Conservation (phyloP, 179 eudicot genomes). For the Nepenthes alata region DNA sequence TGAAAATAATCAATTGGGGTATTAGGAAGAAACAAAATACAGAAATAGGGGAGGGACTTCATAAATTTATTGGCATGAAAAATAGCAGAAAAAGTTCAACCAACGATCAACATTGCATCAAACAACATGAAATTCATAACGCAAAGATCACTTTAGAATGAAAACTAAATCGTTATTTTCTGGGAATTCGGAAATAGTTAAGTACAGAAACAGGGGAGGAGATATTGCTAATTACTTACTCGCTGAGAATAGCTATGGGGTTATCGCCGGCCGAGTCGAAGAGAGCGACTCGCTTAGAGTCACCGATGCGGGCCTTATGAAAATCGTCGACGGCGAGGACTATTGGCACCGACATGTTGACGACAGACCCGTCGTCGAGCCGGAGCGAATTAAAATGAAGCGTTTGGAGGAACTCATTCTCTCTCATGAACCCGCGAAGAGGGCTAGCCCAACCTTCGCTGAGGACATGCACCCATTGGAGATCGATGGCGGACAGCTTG, state of each 20-base stretch:
- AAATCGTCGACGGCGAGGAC: constrained; percentile 68
- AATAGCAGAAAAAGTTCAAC: too few species aligned
- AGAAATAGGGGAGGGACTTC: too few species aligned
- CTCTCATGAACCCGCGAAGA: constrained; percentile 79
- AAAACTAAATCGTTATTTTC: too few species aligned
- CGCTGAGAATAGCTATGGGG: constrained; percentile 54
- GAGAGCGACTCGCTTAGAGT: constrained; percentile 42
- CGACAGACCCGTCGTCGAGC: constrained; percentile 45
- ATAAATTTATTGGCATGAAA: too few species aligned
- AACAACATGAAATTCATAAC: too few species aligned
- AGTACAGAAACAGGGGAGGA: neutral
- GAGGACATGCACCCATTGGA: constrained; percentile 83
- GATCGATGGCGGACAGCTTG: constrained; percentile 44
- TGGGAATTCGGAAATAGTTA: too few species aligned
- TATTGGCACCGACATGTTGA: constrained; percentile 94
- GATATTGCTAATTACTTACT: constrained; percentile 30
- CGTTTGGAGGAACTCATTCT: constrained; percentile 98
- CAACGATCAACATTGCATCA: too few species aligned
- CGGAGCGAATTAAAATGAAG: constrained; percentile 96
- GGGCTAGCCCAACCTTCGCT: constrained; percentile 99
- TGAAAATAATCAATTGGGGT: too few species aligned
- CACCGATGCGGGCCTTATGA: constrained; percentile 44
- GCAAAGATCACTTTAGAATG: too few species aligned
- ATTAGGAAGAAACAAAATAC: too few species aligned
- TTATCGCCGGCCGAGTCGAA: constrained; percentile 28